A percentile compares a stretch with the other conserved stretches of the same genome.
Evolutionary conservation across 768 basidiomycete genomes (phyloP).

Genomic region (Phylloporus sp.): DNA sequence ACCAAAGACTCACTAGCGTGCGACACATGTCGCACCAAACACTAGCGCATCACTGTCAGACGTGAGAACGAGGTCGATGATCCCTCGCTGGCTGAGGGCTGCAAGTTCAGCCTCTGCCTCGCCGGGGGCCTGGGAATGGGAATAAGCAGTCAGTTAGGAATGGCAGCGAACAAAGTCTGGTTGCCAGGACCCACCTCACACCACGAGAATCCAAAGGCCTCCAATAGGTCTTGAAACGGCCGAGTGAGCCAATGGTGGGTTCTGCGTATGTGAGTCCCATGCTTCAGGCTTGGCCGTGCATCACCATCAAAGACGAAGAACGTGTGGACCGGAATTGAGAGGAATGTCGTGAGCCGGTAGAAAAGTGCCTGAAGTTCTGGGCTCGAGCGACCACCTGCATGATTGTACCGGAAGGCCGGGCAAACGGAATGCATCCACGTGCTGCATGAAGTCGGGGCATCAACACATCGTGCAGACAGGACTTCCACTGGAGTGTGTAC

Average conservation of each 20-base stretch:
- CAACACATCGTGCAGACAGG: not conserved
- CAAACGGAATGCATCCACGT: not conserved
- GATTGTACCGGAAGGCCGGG: not conserved
- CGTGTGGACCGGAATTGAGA: not conserved
- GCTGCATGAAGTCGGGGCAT: not conserved
- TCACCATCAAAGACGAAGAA: not conserved
- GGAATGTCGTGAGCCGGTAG: not conserved
- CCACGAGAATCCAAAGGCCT: not conserved
- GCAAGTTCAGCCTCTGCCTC: not conserved
- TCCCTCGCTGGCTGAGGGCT: not conserved
- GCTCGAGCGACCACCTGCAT: not conserved
- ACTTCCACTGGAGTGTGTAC: not conserved
- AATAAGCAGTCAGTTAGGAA: no score
- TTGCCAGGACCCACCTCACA: not conserved
- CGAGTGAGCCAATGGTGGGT: not conserved
- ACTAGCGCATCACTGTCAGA: not conserved
- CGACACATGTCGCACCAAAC: not conserved
- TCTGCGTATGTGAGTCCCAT: not conserved
- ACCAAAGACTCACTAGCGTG: not conserved
- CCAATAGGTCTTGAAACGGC: not conserved
- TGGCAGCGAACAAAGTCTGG: no score
- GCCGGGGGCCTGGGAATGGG: not conserved
- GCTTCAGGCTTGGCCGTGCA: not conserved
- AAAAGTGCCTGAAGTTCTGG: not conserved
- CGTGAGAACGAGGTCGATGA: not conserved